phyloP scores from a whole-genome alignment of 768 basidiomycete species.

The Lactifluus volemus region DNA sequence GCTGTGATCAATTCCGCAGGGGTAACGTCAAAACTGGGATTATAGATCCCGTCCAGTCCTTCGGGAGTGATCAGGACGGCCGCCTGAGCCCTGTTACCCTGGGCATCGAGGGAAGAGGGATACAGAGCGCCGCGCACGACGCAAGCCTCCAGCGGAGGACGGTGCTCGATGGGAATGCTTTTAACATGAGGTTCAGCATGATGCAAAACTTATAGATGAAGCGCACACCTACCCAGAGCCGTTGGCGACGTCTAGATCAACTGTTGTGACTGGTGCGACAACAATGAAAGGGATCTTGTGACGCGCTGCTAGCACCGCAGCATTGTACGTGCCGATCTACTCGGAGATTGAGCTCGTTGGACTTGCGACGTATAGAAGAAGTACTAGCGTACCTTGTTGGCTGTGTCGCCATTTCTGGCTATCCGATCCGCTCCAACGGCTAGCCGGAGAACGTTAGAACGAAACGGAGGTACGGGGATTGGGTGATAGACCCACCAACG shows the following conservation, averaged over 20 bases:
- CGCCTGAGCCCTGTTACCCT: conserved; percentile 50
- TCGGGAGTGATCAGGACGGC: conserved; percentile 81
- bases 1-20: conserved; percentile 91
- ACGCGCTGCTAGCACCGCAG: conserved; percentile 81
- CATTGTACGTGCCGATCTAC: conserved; percentile 90
- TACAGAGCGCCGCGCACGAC: conserved; percentile 77
- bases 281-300: conserved; percentile 90
- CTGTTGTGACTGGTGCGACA: conserved; percentile 85
- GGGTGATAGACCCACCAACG: conserved; percentile 43
- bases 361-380: neutral
- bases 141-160: conserved; percentile 81
- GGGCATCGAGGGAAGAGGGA: conserved; percentile 33
- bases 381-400: conserved; percentile 66
- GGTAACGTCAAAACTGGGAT: conserved; percentile 95
- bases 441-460: conserved; percentile 22
- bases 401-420: conserved; percentile 91
- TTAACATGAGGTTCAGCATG: neutral
- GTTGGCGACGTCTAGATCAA: conserved; percentile 71
- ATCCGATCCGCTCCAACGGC: conserved; percentile 86
- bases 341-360: neutral
- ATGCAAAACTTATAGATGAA: neutral
- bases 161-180: conserved; percentile 89
- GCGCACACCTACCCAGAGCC: conserved; percentile 45
- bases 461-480: neutral
- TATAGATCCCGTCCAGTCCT: conserved; percentile 51